Percentiles rank a stretch among this genome's conserved stretches.
phyloP scores from a whole-genome alignment of 139 green algal genomes.

The Asterochloris erici region DNA sequence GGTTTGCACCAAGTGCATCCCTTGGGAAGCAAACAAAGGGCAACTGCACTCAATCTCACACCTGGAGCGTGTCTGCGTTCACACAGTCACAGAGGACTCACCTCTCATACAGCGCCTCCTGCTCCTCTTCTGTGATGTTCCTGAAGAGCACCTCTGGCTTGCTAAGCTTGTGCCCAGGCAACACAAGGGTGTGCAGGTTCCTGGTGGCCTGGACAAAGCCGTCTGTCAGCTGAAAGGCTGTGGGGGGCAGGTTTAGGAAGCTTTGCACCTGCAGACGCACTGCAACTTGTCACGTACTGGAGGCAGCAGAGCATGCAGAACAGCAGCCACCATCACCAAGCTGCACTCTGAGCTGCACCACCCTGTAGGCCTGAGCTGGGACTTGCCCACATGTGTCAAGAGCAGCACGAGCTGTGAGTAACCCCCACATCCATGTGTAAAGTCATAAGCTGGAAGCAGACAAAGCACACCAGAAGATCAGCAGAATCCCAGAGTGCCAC shows the following conservation, averaged over 20 bases:
- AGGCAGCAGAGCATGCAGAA: too few relatives aligned
- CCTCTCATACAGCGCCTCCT: conserved; percentile 26
- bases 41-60: not conserved
- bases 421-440: too few relatives aligned
- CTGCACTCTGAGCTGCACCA: too few relatives aligned
- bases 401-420: too few relatives aligned
- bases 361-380: too few relatives aligned
- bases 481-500: too few relatives aligned
- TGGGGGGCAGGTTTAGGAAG: conserved; percentile 38
- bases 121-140: conserved; percentile 47
- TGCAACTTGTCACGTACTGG: too few relatives aligned
- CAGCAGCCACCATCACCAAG: too few relatives aligned
- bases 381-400: too few relatives aligned
- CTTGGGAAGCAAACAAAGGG: not conserved
- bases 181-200: conserved; percentile 54
- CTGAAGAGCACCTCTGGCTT: conserved; percentile 57
- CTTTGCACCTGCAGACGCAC: conserved; percentile 40
- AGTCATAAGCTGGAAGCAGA: too few relatives aligned
- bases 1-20: not conserved
- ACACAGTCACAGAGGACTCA: not conserved
- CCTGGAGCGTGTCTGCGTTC: not conserved
- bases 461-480: too few relatives aligned
- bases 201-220: conserved; percentile 25
- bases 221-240: conserved; percentile 37
- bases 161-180: conserved; percentile 65